Conservation (phyloP, 805 yeast genomes). For the Candida oleophila region DNA sequence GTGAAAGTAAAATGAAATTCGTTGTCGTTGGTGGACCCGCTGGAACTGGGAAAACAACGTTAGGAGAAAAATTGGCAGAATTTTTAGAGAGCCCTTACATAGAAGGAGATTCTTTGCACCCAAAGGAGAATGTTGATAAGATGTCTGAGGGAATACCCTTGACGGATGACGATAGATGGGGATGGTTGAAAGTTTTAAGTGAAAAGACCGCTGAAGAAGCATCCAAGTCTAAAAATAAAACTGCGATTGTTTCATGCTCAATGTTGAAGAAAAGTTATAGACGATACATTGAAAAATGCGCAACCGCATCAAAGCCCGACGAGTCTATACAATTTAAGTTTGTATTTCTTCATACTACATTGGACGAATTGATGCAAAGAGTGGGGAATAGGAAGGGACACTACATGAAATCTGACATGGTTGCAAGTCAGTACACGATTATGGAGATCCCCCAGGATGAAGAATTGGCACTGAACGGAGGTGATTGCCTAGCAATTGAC, state of each 20-base stretch:
- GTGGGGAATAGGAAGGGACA: conserved; percentile 69
- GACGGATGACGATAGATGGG: conserved; percentile 90
- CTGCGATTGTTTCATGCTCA: conserved; percentile 76
- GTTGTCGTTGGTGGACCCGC: conserved; percentile 91
- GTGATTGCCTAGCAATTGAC: conserved; percentile 33
- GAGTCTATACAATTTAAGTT: conserved; percentile 47
- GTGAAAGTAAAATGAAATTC: conserved; percentile 21
- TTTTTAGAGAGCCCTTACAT: conserved; percentile 54
- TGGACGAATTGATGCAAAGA: conserved; percentile 58
- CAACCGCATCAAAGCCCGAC: conserved; percentile 13
- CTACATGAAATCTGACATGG: conserved; percentile 86
- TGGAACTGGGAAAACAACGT: conserved; percentile 91
- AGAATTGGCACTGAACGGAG: conserved; percentile 37
- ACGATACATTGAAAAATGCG: conserved; percentile 48
- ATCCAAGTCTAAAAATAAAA: conserved; percentile 15
- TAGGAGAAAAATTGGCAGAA: conserved; percentile 53
- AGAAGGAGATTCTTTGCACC: conserved; percentile 87
- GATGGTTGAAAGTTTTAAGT: conserved; percentile 68
- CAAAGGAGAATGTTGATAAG: conserved; percentile 67
- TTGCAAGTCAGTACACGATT: conserved; percentile 70
- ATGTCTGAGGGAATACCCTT: conserved; percentile 82
- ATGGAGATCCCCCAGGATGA: conserved; percentile 64
- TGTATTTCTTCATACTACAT: conserved; percentile 65
- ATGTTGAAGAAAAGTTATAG: conserved; percentile 77
- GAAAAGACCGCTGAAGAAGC: conserved; percentile 33